phyloP scores from a whole-genome alignment of 371 early-diverging fungal genomes.

The Lichtheimia ramosa region DNA sequence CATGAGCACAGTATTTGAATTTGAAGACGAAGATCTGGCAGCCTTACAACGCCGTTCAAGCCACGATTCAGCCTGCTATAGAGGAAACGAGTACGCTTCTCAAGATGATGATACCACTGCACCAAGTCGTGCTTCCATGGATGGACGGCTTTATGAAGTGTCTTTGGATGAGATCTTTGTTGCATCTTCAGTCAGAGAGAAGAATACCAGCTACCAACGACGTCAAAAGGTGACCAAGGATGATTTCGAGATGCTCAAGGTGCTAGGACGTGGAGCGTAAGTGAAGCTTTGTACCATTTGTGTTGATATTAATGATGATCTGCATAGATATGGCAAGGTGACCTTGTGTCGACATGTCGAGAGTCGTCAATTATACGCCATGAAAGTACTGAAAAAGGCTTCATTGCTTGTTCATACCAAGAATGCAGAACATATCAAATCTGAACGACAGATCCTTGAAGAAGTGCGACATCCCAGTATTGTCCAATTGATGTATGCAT shows the following conservation, averaged over 20 bases:
- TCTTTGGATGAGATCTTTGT: slow-evolving; percentile 32
- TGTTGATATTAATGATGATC: background rate
- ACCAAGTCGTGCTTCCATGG: slow-evolving; percentile 22
- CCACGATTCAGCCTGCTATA: slow-evolving; percentile 2
- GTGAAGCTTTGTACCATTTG: slow-evolving; percentile 9
- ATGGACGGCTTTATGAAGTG: slow-evolving; percentile 43
- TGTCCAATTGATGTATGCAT: slow-evolving; percentile 93
- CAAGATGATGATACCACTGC: slow-evolving; percentile 32
- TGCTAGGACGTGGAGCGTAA: slow-evolving; percentile 94
- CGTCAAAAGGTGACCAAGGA: slow-evolving; percentile 63
- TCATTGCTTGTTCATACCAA: slow-evolving; percentile 74
- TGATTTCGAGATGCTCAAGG: slow-evolving; percentile 91
- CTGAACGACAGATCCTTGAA: slow-evolving; percentile 77
- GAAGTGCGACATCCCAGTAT: slow-evolving; percentile 91
- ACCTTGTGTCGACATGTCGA: slow-evolving; percentile 38
- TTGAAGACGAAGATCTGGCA: slow-evolving; percentile 35
- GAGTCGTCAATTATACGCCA: slow-evolving; percentile 68
- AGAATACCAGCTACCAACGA: slow-evolving; percentile 10
- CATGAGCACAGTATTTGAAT: slow-evolving; percentile 51
- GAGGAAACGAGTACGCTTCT: slow-evolving; percentile 30
- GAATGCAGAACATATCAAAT: slow-evolving; percentile 72
- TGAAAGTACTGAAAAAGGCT: slow-evolving; percentile 94
- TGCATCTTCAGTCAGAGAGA: slow-evolving; percentile 32
- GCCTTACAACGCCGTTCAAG: background rate
- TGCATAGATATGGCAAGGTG: slow-evolving; percentile 48